Evolutionary conservation across 2,329 filamentous ascomycete species (phyloP).

Genomic region (Cordyceps fumosorosea): DNA sequence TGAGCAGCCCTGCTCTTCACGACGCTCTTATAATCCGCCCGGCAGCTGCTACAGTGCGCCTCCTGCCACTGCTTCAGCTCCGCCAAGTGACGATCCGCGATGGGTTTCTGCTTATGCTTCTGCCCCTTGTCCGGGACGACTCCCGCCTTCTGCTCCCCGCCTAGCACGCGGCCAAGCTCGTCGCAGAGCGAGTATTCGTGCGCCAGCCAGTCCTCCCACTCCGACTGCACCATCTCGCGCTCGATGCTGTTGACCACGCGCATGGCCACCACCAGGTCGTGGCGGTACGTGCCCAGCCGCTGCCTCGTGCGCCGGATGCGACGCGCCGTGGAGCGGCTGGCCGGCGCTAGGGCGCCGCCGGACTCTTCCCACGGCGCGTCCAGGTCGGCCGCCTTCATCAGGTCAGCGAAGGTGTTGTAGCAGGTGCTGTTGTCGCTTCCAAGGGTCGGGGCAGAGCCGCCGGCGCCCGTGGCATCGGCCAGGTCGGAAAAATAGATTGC

Average conservation of each 20-base stretch:
- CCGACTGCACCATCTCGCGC: slow-evolving; percentile 73
- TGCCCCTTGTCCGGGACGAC: slow-evolving; percentile 18
- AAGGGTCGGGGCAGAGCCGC: slow-evolving; percentile 26
- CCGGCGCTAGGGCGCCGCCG: slow-evolving; percentile 39
- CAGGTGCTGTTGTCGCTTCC: slow-evolving; percentile 46
- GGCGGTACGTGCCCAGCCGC: slow-evolving; percentile 73
- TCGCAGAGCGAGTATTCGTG: slow-evolving; percentile 74
- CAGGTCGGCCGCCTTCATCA: slow-evolving; percentile 51
- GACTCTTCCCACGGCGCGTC: slow-evolving; percentile 50
- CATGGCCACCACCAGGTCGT: slow-evolving; percentile 86
- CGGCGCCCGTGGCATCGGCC: slow-evolving; percentile 50
- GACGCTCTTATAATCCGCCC: neutral
- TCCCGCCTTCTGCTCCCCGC: slow-evolving; percentile 19
- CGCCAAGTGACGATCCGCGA: neutral
- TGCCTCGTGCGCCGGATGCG: slow-evolving; percentile 76
- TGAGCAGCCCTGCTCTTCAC: neutral
- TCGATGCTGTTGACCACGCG: slow-evolving; percentile 86
- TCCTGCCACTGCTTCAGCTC: slow-evolving; percentile 9
- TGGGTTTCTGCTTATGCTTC: slow-evolving; percentile 23
- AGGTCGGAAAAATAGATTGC: slow-evolving; percentile 79
- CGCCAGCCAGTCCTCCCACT: slow-evolving; percentile 89
- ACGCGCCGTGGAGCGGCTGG: slow-evolving; percentile 49
- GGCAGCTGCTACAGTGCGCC: slow-evolving; percentile 9
- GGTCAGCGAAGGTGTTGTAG: slow-evolving; percentile 55
- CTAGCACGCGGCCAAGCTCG: slow-evolving; percentile 45